Conservation (phyloP, 2,329 filamentous ascomycete genomes). For the Colletotrichum limetticola region DNA sequence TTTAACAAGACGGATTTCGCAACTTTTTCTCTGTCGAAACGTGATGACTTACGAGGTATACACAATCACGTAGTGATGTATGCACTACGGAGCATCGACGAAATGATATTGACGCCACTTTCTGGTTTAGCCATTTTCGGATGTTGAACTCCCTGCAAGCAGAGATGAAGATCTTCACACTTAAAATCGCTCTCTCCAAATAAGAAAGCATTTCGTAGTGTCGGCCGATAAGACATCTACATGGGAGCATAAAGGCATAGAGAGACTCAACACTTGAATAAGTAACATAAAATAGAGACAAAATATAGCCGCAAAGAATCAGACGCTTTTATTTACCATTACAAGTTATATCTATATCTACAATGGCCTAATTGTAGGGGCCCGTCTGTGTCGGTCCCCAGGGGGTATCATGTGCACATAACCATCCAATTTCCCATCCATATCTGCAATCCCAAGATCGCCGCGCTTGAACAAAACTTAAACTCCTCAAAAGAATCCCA, state of each 20-base stretch:
- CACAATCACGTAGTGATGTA: no score
- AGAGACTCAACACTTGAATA: neutral
- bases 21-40: no score
- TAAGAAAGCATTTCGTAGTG: neutral
- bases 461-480: conserved; percentile 1
- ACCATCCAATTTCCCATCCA: conserved; percentile 25
- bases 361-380: conserved; percentile 26
- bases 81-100: no score
- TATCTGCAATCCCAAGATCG: conserved; percentile 19
- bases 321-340: conserved; percentile 32
- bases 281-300: neutral
- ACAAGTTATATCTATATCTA: conserved; percentile 32
- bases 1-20: no score
- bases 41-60: no score
- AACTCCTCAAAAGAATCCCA: conserved; percentile 22
- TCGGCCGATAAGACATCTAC: no score
- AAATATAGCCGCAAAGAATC: conserved; percentile 10
- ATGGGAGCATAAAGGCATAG: no score
- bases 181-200: neutral
- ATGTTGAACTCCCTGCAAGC: neutral
- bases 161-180: neutral
- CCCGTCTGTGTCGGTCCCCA: conserved; percentile 32
- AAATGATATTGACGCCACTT: no score
- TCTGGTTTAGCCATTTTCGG: no score
- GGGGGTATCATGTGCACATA: conserved; percentile 41